phyloP scores from a whole-genome alignment of 352 stramenopile genomes.

The Globisporangium parvum region DNA sequence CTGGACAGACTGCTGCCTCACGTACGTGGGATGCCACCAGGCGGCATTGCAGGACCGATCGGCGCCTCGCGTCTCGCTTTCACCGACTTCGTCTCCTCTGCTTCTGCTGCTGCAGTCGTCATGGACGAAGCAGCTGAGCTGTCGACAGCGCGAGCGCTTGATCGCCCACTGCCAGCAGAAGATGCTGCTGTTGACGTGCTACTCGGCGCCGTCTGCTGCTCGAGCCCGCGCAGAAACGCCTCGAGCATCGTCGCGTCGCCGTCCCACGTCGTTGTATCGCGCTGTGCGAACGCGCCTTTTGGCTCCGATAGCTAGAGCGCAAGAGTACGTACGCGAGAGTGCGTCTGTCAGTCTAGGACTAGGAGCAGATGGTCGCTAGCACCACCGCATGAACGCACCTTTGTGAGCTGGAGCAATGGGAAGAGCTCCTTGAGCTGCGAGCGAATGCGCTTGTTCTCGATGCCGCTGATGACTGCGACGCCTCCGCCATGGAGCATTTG shows the following conservation, averaged over 20 bases:
- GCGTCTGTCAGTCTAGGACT: background rate
- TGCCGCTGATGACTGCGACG: constrained; percentile 65
- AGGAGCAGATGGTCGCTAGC: background rate
- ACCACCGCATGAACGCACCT: constrained; percentile 26
- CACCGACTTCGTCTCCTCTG: background rate
- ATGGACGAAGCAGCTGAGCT: too few relatives aligned
- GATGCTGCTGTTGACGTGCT: constrained; percentile 2
- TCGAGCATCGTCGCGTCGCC: constrained; percentile 36
- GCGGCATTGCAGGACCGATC: constrained; percentile 55
- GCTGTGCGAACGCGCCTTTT: constrained; percentile 50
- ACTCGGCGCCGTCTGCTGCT: constrained; percentile 27
- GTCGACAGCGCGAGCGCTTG: background rate
- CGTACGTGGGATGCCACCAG: constrained; percentile 8
- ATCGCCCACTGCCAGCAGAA: constrained; percentile 1
- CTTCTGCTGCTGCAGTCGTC: background rate
- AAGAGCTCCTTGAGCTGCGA: constrained; percentile 62
- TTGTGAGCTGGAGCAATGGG: constrained; percentile 57
- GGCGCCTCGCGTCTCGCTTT: constrained; percentile 13
- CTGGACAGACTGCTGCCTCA: background rate
- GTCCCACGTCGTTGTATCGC: constrained; percentile 3
- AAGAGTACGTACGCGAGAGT: background rate
- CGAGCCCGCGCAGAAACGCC: constrained; percentile 36
- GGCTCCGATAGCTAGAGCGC: constrained; percentile 34
- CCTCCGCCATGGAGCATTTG: constrained; percentile 76
- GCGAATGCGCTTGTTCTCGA: constrained; percentile 68